Evolutionary conservation across 495 filamentous ascomycete genomes (phyloP).

Genomic region (Oidiodendron maius): DNA sequence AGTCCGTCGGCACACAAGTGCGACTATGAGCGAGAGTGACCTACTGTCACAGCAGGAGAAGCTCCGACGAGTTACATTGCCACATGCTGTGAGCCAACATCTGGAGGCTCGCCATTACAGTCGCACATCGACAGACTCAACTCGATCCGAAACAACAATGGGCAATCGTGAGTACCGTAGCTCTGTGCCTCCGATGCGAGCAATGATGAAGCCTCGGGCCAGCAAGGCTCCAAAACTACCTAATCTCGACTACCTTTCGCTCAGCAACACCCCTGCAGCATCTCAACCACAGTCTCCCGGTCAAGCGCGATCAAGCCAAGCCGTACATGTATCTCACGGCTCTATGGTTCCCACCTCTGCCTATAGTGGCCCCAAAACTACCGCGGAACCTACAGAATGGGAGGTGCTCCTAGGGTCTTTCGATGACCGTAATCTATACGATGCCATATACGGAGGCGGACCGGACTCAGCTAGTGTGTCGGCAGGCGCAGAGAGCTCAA

Average conservation of each 20-base stretch:
- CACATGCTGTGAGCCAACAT: slow-evolving; percentile 12
- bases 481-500: slow-evolving; percentile 29
- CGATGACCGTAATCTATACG: slow-evolving; percentile 75
- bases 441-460: slow-evolving; percentile 69
- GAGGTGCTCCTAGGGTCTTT: slow-evolving; percentile 70
- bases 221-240: slow-evolving; percentile 22
- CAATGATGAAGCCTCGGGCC: slow-evolving; percentile 15
- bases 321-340: slow-evolving; percentile 8
- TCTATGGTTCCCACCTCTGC: background rate
- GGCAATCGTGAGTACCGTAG: slow-evolving; percentile 12
- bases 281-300: slow-evolving; percentile 21
- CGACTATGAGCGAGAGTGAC: slow-evolving; percentile 46
- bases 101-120: slow-evolving; percentile 11
- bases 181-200: slow-evolving; percentile 8
- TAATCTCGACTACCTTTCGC: slow-evolving; percentile 50
- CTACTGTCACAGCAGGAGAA: slow-evolving; percentile 47
- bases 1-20: slow-evolving; percentile 30
- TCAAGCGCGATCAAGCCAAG: slow-evolving; percentile 11
- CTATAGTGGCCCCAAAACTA: slow-evolving; percentile 12
- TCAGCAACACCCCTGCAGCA: slow-evolving; percentile 28
- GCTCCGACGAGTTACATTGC: slow-evolving; percentile 36
- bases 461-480: slow-evolving; percentile 31
- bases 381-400: slow-evolving; percentile 65
- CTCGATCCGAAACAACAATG: slow-evolving; percentile 17
- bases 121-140: slow-evolving; percentile 11